Percentiles rank a stretch among this genome's conserved stretches.
These are phyloP conservation scores for Fusarium metavorans DNA, from an alignment of 2,329 filamentous ascomycete species.

Conservation along the genomic window DNA sequence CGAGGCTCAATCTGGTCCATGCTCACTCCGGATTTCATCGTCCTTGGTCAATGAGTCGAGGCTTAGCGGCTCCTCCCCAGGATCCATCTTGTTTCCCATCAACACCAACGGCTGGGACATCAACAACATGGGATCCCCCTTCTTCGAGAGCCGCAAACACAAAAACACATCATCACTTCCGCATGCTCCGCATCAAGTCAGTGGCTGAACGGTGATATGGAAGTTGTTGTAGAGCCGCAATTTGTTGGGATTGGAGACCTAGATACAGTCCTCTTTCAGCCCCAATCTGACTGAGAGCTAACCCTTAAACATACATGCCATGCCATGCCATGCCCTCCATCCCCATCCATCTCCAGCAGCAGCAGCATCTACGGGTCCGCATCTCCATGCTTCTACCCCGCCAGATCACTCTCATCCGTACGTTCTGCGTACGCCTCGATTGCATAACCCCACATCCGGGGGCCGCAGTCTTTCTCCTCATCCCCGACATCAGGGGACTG, in stretches of 20 bases:
- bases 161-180: not conserved
- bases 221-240: conserved; percentile 36
- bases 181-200: conserved; percentile 14
- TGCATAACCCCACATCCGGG: conserved; percentile 38
- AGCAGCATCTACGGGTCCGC: conserved; percentile 32
- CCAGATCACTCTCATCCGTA: conserved; percentile 27
- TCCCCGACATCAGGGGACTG: conserved; percentile 29
- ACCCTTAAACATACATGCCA: conserved; percentile 7
- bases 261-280: not conserved
- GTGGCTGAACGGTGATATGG: conserved; percentile 15
- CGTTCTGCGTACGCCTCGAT: conserved; percentile 4
- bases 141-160: conserved; percentile 11
- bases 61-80: not conserved
- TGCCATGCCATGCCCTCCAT: not conserved
- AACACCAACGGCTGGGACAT: not conserved
- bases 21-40: conserved; percentile 3
- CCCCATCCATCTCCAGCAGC: not conserved
- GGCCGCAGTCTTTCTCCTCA: conserved; percentile 37
- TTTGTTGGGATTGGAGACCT: conserved; percentile 35
- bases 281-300: conserved; percentile 6
- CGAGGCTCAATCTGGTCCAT: conserved; percentile 4
- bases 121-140: conserved; percentile 4
- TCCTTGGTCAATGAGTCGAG: not conserved
- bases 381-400: conserved; percentile 36
- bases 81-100: not conserved